Evolutionary conservation across 345 rosid genomes (phyloP), one percentile per base, ranked within the genome.

Genomic region (Theobroma cacao): DNA sequence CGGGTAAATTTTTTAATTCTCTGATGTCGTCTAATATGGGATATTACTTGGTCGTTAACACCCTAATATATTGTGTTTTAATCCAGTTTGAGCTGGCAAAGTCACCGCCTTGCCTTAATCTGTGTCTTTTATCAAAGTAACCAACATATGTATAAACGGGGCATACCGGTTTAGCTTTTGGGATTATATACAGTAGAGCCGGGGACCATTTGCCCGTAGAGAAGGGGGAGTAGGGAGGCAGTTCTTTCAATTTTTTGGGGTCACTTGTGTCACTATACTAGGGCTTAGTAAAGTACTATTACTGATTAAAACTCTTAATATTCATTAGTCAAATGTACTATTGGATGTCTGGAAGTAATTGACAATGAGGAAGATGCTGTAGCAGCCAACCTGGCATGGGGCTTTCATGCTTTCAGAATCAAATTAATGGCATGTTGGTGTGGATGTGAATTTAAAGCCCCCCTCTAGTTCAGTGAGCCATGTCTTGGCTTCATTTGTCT

Each of bases 71-170:
- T 15, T 20, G 34, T 26, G 31, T 22, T 31, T n/a, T 47, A 77
- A 66, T 41, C 56, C 50, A 10, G 30, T 17, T 60, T 45, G 71
- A 78, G 82, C 68, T 72, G 77, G 79, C 78, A 70, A 64, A 70
- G 69, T 59, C 62, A 48, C 68, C 71, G 45, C 52, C 68, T 78
- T 78, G 82, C 80, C 84, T 72, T 33, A 47, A 53, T 62, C 48
- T 45, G 20, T 62, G 84, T 82, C 82, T 78, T n/a, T 75, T 60
- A 30, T 70, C 60, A 74, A 61, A 76, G 64, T 45, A 58, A 43
- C 36, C 58, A 63, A 71, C 24, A 12, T 56, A 1, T 24, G 38
- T 26, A 30, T 31, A 6, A 38, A 17, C 66, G 38, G 73, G 50
- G 10, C 55, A 34, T 47, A 55, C 26, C 7, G 77, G 71, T 53